Base-by-base conservation (phyloP, 192 early-diverging fungal genomes). In the Umbelopsis sp. region DNA sequence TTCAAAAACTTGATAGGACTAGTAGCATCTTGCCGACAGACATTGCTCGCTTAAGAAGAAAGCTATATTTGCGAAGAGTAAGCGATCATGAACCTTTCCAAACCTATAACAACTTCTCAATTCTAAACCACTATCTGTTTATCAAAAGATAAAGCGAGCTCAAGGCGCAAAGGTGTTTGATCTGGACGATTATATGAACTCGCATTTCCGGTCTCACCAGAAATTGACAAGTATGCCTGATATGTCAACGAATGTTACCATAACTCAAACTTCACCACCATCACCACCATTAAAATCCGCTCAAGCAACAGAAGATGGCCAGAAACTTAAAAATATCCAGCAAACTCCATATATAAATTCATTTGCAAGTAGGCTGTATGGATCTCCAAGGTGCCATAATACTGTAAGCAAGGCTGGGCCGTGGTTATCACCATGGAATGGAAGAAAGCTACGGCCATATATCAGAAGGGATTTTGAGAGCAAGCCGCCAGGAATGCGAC, bases 401-500 rank as follows among this genome's bases (percentile, higher is more conserved):
- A 91, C 89, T 32, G 74, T 91, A 51, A 90, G 90, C 12, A 70
- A 83, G 7, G 77, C 78, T 8, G 82, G 84, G 16, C 50, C 90
- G 5, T 82, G 82, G 74, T 74, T 86, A 14, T 91, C 91, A 45
- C 87, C 91, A 2, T 94, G 90, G 76, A 87, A 90, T 32, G 93
- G 91, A 32, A 86, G 89, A 20, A 82, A 82, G 31, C 77, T 95
- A n/a, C 85, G 85, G 41, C 92, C 94, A n/a, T 94, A 84, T 80
- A 95, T 97, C 54, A 91, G 91, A 80, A 80, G 94, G 9, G 91
- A 95, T 74, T 86, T 78, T 66, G 81, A 84, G 38, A 84, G 77
- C 12, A 68, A 75, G 34, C 83, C 90, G 1, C 71, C 78, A n/a
- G 74, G 79, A 65, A 80, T 83, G 75, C 65, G 54, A 29, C 49